phyloP scores from a whole-genome alignment of 306 rosid species.

The Quercus engelmannii region DNA sequence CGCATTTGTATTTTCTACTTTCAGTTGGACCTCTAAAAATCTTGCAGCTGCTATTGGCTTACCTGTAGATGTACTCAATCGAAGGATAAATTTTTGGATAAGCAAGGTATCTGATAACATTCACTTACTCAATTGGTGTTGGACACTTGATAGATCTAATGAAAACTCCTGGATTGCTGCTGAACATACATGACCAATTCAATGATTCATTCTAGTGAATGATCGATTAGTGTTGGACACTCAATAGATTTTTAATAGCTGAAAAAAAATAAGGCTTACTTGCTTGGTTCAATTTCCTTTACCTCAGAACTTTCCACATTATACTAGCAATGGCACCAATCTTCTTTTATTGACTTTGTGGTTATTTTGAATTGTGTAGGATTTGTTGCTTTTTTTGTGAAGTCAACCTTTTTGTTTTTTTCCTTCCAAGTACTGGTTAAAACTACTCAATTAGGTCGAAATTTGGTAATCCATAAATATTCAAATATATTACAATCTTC shows the following conservation, averaged over 20 bases:
- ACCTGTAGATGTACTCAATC: constrained; percentile 62
- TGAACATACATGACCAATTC: background rate
- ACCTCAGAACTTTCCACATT: background rate
- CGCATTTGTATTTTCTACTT: constrained; percentile 24
- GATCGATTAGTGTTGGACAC: background rate
- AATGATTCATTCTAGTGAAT: background rate
- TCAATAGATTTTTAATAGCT: background rate
- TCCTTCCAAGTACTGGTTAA: background rate
- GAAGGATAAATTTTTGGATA: constrained; percentile 86
- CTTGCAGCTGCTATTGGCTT: constrained; percentile 80
- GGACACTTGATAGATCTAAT: background rate
- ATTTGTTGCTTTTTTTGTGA: background rate
- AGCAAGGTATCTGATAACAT: constrained; percentile 57
- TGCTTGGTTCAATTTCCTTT: background rate
- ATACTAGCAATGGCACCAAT: background rate
- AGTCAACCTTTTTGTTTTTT: background rate
- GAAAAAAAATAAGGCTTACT: constrained; percentile 5
- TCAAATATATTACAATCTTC: background rate
- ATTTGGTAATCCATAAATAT: constrained; percentile 1
- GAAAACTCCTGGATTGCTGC: background rate
- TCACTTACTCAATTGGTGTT: background rate
- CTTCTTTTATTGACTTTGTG: background rate
- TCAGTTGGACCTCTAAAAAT: constrained; percentile 75
- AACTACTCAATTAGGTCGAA: constrained; percentile 1
- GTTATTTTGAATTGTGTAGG: background rate